Percentiles rank a stretch among this genome's conserved stretches.
Evolutionary conservation across 306 rosid species (phyloP).

Genomic region (Inga laurina): DNA sequence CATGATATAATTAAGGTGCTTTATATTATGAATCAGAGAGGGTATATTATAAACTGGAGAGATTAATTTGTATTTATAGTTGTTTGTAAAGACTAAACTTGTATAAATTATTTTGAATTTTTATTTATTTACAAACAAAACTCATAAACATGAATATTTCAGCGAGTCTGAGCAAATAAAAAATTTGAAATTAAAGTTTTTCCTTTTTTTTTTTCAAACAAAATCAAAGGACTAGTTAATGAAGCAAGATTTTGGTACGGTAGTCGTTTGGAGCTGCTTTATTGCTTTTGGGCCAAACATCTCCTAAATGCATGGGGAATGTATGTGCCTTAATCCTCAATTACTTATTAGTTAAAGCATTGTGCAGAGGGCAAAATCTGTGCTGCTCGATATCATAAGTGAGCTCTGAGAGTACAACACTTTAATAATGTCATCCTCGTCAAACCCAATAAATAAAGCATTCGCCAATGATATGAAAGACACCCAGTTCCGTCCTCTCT

Average conservation of each 20-base stretch:
- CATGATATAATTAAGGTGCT: too few relatives aligned
- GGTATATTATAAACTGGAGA: too few relatives aligned
- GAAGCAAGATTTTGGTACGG: not conserved
- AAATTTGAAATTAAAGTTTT: too few relatives aligned
- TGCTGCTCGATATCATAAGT: not conserved
- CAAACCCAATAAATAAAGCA: constrained; percentile 7
- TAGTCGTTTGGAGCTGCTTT: not conserved
- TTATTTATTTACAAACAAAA: too few relatives aligned
- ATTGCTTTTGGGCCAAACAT: not conserved
- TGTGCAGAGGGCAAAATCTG: not conserved
- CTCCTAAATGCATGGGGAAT: not conserved
- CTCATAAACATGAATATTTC: too few relatives aligned
- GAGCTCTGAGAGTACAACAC: not conserved
- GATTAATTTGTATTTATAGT: too few relatives aligned
- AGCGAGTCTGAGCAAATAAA: too few relatives aligned
- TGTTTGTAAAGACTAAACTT: too few relatives aligned
- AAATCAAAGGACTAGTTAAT: not conserved
- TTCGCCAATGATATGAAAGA: not conserved
- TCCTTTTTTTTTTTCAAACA: too few relatives aligned
- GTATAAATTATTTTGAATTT: too few relatives aligned
- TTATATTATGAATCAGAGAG: too few relatives aligned
- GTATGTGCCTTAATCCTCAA: not conserved
- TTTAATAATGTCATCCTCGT: constrained; percentile 13
- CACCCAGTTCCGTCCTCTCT: not conserved
- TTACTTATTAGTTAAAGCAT: not conserved